Evolutionary conservation across 192 early-diverging fungal species (phyloP), one percentile per base, ranked within the genome.

Genomic region (Mortierella hygrophila): DNA sequence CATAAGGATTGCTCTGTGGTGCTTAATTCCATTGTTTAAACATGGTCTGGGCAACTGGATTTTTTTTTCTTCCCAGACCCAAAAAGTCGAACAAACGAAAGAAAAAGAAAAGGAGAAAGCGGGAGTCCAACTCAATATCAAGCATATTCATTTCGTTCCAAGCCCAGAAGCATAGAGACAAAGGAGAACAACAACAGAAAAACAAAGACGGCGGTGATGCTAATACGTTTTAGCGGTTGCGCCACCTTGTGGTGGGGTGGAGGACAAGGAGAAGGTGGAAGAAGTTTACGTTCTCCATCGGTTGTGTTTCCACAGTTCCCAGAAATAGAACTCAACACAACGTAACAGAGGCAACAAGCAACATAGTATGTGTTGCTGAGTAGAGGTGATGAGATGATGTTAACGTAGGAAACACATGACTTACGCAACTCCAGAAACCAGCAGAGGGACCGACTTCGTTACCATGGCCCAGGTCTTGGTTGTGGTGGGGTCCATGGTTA

Each of bases 401-500:
- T 73, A n/a, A 29, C 32, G 42, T 46, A n/a, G 40, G 47, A 55
- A 47, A 78, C 9, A 55, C 26, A 55, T 38, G 42, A 85, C 83
- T 77, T 85, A 85, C 83, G 46, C 83, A 85, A 18, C 83, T 85
- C 83, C 83, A 85, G 47, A 85, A 85, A 0, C 84, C 76, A 63
- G 84, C 84, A 41, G 84, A 86, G 35, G 84, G 84, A 10, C 84
- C 84, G 23, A 86, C 84, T 74, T 86, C 79, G 38, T 49, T 78
- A 8, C 84, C 84, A 70, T 86, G 84, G 11, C 84, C 84, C 20
- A 86, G 16, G 69, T 86, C 84, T 6, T 76, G 32, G 42, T 86
- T 80, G 63, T 71, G 54, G 74, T 81, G 84, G 3, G 77, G 72
- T 23, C 84, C 84, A 46, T 80, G 75, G 79, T 86, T 86, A 49